Percentiles rank a stretch among this genome's conserved stretches.
Evolutionary conservation across 83 land plant species (phyloP).

Genomic region (Larix sibirica): DNA sequence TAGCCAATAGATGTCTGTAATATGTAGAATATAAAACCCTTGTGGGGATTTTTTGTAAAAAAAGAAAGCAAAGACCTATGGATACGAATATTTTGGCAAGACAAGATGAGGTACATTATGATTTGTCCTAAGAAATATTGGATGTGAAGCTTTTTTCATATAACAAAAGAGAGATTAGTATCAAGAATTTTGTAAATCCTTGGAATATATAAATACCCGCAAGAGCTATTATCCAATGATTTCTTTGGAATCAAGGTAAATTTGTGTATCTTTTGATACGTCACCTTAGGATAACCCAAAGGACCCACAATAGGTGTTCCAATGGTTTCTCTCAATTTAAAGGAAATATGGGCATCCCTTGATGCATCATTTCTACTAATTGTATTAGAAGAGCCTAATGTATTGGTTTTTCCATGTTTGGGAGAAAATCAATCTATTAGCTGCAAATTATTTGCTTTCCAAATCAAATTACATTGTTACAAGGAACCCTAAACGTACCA

Average conservation of each 20-base stretch:
- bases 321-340: neutral
- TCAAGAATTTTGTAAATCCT: neutral
- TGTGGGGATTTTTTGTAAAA: too few relatives aligned
- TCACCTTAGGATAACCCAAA: neutral
- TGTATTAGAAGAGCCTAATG: neutral
- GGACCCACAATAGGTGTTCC: too few relatives aligned
- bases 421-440: neutral
- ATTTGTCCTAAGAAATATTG: too few relatives aligned
- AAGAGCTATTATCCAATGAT: neutral
- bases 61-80: too few relatives aligned
- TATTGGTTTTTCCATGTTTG: neutral
- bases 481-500: too few relatives aligned
- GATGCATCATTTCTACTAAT: neutral
- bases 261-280: neutral
- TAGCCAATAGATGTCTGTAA: too few relatives aligned
- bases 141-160: too few relatives aligned
- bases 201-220: neutral
- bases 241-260: neutral
- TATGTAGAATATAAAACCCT: too few relatives aligned
- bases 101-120: too few relatives aligned
- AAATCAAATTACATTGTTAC: too few relatives aligned
- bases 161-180: neutral
- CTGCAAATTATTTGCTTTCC: neutral
- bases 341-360: neutral
- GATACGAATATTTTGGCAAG: too few relatives aligned